Conservation (phyloP, 108 stramenopile species). For the Nitzschia inconspicua region DNA sequence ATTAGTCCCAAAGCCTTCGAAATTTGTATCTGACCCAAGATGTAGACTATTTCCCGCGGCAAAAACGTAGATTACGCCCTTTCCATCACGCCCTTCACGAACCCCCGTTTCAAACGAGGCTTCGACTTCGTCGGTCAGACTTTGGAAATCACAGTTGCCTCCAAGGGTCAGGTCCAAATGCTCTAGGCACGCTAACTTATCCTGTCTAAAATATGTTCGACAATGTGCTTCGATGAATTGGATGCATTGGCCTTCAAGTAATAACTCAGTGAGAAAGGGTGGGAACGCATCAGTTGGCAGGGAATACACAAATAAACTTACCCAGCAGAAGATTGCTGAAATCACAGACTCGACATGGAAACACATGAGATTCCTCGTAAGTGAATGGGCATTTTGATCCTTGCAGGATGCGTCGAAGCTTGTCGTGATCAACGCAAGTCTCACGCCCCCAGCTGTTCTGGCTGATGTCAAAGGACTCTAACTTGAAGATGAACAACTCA, state of each 20-base stretch:
- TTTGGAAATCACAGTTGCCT: conserved; percentile 19
- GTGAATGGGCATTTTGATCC: background rate
- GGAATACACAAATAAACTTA: too few species aligned
- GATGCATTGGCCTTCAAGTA: conserved; percentile 5
- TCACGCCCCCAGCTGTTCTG: conserved; percentile 20
- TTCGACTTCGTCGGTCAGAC: background rate
- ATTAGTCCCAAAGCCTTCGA: conserved; percentile 29
- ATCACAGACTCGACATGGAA: background rate
- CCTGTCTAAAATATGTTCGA: conserved; percentile 6
- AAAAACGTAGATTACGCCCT: conserved; percentile 43
- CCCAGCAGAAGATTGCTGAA: too few species aligned
- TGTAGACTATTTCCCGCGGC: conserved; percentile 33
- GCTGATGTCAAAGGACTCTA: conserved; percentile 26
- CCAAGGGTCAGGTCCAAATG: conserved; percentile 31
- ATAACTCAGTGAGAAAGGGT: too few species aligned
- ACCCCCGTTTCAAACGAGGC: conserved; percentile 7
- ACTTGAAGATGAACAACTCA: background rate
- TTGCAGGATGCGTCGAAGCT: background rate
- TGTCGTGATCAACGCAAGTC: conserved; percentile 4
- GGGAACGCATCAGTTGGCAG: too few species aligned
- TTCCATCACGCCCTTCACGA: conserved; percentile 39
- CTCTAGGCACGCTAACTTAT: conserved; percentile 29
- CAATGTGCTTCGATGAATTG: conserved; percentile 17
- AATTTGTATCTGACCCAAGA: conserved; percentile 31
- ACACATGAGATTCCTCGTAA: background rate